Evolutionary conservation across 2,329 filamentous ascomycete genomes (phyloP).

Genomic region (Hypoxylon rubiginosum): DNA sequence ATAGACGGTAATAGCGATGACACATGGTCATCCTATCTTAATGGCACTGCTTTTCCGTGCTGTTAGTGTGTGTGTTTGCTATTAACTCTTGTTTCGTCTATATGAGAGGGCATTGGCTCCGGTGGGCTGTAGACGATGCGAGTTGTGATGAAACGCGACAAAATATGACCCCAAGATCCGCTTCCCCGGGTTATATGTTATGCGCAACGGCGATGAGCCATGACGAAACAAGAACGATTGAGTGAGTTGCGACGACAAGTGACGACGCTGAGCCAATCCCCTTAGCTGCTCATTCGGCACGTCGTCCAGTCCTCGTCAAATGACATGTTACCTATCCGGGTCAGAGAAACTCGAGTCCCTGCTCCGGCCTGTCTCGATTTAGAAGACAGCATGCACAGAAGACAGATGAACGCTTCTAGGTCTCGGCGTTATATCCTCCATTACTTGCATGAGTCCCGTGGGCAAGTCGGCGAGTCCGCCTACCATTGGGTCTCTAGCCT

Average conservation of each 20-base stretch:
- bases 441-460: constrained; percentile 12
- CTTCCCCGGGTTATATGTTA: constrained; percentile 28
- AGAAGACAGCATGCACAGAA: constrained; percentile 12
- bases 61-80: not conserved
- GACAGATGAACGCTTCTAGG: constrained; percentile 20
- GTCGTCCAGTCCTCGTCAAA: constrained; percentile 19
- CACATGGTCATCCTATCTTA: not conserved
- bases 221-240: constrained; percentile 6
- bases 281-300: constrained; percentile 12
- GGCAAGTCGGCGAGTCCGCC: not conserved
- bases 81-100: not conserved
- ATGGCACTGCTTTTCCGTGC: not conserved
- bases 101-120: not conserved
- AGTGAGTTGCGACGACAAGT: constrained; percentile 7
- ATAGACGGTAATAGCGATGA: not conserved
- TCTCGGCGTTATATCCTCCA: constrained; percentile 38
- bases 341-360: constrained; percentile 17
- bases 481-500: not conserved
- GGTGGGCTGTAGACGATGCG: not conserved
- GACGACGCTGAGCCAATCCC: constrained; percentile 1
- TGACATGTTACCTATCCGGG: constrained; percentile 21
- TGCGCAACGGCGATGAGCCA: constrained; percentile 18
- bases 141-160: constrained; percentile 13
- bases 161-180: constrained; percentile 3
- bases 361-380: constrained; percentile 12